These are phyloP conservation scores for Verbena officinalis DNA, from an alignment of 257 asterid genomes.

Conservation along the genomic window DNA sequence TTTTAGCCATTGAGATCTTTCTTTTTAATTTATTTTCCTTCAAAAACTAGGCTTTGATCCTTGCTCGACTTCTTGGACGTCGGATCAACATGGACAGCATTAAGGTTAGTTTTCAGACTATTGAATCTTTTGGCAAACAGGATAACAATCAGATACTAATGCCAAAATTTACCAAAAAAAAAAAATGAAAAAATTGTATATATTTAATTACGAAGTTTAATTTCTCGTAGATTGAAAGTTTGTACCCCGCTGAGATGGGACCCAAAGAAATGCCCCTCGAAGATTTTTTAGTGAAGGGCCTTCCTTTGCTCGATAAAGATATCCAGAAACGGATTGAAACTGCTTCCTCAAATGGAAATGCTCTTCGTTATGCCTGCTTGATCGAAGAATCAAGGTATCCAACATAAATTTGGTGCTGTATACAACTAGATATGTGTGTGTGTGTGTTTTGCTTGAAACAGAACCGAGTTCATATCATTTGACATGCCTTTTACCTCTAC, in stretches of 20 bases:
- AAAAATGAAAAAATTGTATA: too few relatives aligned
- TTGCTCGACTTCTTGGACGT: slow-evolving; percentile 89
- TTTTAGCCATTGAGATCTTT: slow-evolving; percentile 18
- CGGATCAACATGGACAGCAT: slow-evolving; percentile 66
- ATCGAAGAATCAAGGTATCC: slow-evolving; percentile 75
- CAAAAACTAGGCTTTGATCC: slow-evolving; percentile 73
- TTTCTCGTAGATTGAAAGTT: slow-evolving; percentile 78
- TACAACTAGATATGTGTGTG: not conserved
- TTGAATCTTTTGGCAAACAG: slow-evolving; percentile 22
- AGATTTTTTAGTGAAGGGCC: slow-evolving; percentile 71
- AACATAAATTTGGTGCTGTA: slow-evolving; percentile 7
- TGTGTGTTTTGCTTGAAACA: not conserved
- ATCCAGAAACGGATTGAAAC: slow-evolving; percentile 53
- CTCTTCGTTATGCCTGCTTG: slow-evolving; percentile 84
- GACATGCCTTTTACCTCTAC: slow-evolving; percentile 21
- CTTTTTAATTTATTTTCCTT: slow-evolving; percentile 9
- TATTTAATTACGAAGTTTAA: too few relatives aligned
- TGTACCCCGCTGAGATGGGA: slow-evolving; percentile 83
- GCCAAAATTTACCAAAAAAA: too few relatives aligned
- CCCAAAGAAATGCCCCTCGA: slow-evolving; percentile 77
- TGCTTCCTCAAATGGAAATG: slow-evolving; percentile 84
- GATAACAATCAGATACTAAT: slow-evolving; percentile 7
- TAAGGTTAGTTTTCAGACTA: slow-evolving; percentile 54
- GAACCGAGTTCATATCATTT: slow-evolving; percentile 14
- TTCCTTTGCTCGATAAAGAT: slow-evolving; percentile 68